phyloP scores from a whole-genome alignment of 2,329 filamentous ascomycete species.

The Aspergillus pseudotamarii region DNA sequence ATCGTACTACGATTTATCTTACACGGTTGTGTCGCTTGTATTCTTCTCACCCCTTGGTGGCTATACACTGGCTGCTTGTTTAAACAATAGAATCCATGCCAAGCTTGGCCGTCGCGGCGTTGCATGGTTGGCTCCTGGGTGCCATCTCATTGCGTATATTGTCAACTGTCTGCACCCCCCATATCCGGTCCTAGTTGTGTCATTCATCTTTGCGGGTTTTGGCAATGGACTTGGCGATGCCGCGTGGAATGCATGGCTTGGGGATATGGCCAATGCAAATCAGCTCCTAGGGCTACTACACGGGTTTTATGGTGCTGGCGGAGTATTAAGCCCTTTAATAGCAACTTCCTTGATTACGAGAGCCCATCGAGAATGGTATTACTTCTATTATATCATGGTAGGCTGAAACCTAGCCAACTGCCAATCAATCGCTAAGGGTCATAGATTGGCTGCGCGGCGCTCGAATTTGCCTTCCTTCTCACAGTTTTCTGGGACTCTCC shows the following conservation, averaged over 20 bases:
- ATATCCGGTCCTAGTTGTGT: constrained; percentile 42
- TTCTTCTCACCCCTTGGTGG: constrained; percentile 52
- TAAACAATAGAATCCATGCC: constrained; percentile 47
- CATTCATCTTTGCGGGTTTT: no score
- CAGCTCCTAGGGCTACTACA: constrained; percentile 73
- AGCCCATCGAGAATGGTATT: constrained; percentile 65
- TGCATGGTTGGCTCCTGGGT: constrained; percentile 63
- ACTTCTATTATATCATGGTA: constrained; percentile 76
- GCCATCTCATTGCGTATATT: constrained; percentile 39
- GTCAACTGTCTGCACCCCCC: constrained; percentile 40
- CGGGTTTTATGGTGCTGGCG: constrained; percentile 71
- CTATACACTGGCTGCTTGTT: constrained; percentile 47
- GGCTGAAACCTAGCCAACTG: background rate
- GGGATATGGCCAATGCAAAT: constrained; percentile 70
- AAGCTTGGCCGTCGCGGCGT: constrained; percentile 62
- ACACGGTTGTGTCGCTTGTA: constrained; percentile 51
- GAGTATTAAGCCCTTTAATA: constrained; percentile 68
- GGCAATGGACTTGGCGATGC: no score
- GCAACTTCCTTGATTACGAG: constrained; percentile 73
- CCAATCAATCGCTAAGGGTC: background rate
- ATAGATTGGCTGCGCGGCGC: background rate
- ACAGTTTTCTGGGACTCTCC: background rate
- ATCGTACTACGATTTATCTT: constrained; percentile 48
- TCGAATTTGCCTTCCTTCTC: background rate
- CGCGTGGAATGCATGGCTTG: constrained; percentile 50